Percentiles rank a stretch among this genome's conserved stretches.
These are phyloP conservation scores for Candida pseudoviswanathii DNA, from an alignment of 1,139 yeast genomes.

Conservation along the genomic window DNA sequence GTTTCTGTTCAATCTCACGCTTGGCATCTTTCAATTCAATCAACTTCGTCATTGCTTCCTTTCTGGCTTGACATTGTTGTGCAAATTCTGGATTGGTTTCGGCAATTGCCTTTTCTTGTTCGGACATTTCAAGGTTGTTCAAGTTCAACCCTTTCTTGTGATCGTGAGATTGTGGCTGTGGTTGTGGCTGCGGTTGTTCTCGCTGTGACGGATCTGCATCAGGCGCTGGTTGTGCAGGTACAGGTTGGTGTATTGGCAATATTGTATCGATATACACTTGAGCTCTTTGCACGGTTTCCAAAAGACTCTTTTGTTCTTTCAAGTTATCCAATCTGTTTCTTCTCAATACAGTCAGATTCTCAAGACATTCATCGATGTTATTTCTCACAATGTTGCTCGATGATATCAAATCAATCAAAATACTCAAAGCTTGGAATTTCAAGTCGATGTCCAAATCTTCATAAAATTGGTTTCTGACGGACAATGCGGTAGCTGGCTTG, in stretches of 20 bases:
- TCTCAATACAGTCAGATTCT: slow-evolving; percentile 61
- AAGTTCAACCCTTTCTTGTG: slow-evolving; percentile 23
- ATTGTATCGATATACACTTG: slow-evolving; percentile 38
- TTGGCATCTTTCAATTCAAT: slow-evolving; percentile 50
- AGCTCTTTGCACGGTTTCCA: slow-evolving; percentile 52
- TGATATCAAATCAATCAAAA: slow-evolving; percentile 59
- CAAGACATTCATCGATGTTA: slow-evolving; percentile 70
- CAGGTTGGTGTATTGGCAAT: no score
- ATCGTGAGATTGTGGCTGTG: slow-evolving; percentile 17
- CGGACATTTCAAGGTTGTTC: slow-evolving; percentile 45
- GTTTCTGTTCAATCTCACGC: slow-evolving; percentile 53
- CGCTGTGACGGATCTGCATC: not conserved
- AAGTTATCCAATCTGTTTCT: slow-evolving; percentile 69
- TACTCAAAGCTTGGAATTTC: slow-evolving; percentile 54
- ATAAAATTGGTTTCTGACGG: slow-evolving; percentile 55
- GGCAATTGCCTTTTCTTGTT: slow-evolving; percentile 52
- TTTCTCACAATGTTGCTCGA: slow-evolving; percentile 62
- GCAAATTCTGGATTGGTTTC: slow-evolving; percentile 48
- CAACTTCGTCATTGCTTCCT: slow-evolving; percentile 40
- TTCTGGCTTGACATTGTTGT: slow-evolving; percentile 45
- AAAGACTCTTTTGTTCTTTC: slow-evolving; percentile 54
- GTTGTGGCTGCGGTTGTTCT: slow-evolving; percentile 14
- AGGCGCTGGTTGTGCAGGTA: not conserved
- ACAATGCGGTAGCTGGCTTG: slow-evolving; percentile 48
- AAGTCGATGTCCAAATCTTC: slow-evolving; percentile 47